phyloP scores from a whole-genome alignment of 768 basidiomycete species.

The Hygrophorus russula region DNA sequence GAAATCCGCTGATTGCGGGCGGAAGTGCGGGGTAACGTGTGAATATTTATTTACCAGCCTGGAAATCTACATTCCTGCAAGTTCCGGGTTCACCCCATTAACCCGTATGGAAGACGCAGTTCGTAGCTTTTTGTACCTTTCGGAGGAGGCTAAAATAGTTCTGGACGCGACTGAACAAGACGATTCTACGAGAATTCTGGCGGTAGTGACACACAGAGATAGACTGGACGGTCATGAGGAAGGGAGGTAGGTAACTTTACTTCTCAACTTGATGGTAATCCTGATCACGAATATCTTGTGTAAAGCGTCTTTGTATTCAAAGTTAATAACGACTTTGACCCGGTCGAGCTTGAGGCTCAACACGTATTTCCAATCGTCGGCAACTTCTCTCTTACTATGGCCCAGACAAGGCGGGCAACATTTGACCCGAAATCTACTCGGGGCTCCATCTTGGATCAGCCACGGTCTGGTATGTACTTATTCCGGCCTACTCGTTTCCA shows the following conservation, averaged over 20 bases:
- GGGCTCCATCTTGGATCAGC: conserved; percentile 20
- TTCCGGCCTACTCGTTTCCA: background rate
- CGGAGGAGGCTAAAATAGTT: conserved; percentile 34
- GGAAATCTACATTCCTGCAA: background rate
- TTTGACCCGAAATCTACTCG: conserved; percentile 20
- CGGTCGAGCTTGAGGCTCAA: conserved; percentile 31
- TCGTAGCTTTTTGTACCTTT: conserved; percentile 20
- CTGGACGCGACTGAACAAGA: conserved; percentile 22
- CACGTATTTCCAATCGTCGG: conserved; percentile 47
- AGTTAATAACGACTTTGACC: conserved; percentile 16
- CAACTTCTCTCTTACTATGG: conserved; percentile 42
- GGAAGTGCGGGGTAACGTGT: conserved; percentile 1
- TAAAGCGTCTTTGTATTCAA: conserved; percentile 40
- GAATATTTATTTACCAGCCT: background rate
- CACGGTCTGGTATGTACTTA: conserved; percentile 28
- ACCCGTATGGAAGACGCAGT: conserved; percentile 11
- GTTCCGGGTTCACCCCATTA: too few relatives aligned
- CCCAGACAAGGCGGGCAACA: conserved; percentile 35
- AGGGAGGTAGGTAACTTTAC: conserved; percentile 33
- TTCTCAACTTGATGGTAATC: conserved; percentile 7
- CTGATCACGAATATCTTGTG: conserved; percentile 4
- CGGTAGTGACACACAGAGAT: conserved; percentile 38
- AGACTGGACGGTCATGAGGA: conserved; percentile 30
- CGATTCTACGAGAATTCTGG: conserved; percentile 28
- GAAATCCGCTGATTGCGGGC: background rate